Conservation (phyloP, 345 rosid genomes). For the Acer negundo region DNA sequence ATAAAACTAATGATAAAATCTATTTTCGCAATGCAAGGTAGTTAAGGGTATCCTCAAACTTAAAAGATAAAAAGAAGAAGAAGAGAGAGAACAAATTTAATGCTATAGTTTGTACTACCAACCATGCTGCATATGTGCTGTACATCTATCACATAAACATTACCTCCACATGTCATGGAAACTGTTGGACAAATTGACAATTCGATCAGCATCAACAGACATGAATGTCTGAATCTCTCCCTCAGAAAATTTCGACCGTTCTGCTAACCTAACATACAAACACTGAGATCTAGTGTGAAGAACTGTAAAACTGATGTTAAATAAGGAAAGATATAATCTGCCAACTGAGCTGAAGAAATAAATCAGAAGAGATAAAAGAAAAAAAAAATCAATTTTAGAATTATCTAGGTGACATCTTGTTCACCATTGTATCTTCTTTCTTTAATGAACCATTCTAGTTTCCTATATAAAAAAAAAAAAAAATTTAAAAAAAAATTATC, state of each 20-base stretch:
- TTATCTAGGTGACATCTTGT: constrained; percentile 7
- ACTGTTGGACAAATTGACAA: constrained; percentile 82
- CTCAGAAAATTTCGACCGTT: constrained; percentile 71
- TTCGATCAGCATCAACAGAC: constrained; percentile 96
- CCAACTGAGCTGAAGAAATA: not conserved
- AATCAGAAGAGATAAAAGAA: not conserved
- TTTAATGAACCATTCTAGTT: too few relatives aligned
- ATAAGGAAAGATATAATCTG: not conserved
- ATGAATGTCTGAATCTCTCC: constrained; percentile 98
- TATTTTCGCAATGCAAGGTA: not conserved
- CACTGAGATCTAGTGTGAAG: constrained; percentile 53
- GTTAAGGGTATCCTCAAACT: not conserved
- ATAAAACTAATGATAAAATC: too few relatives aligned
- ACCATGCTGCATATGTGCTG: not conserved
- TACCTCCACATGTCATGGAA: constrained; percentile 97
- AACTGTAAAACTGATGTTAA: constrained; percentile 18
- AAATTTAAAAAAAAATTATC: constrained; percentile 4
- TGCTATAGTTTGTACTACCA: not conserved
- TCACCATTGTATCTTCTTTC: too few relatives aligned
- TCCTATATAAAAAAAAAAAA: not conserved
- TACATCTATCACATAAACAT: constrained; percentile 33
- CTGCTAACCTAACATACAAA: constrained; percentile 65
- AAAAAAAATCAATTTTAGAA: not conserved
- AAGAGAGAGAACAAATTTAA: not conserved
- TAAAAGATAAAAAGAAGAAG: not conserved